Evolutionary conservation across 345 rosid species (phyloP), one percentile per base, ranked within the genome.

Genomic region (Dovyalis caffra): DNA sequence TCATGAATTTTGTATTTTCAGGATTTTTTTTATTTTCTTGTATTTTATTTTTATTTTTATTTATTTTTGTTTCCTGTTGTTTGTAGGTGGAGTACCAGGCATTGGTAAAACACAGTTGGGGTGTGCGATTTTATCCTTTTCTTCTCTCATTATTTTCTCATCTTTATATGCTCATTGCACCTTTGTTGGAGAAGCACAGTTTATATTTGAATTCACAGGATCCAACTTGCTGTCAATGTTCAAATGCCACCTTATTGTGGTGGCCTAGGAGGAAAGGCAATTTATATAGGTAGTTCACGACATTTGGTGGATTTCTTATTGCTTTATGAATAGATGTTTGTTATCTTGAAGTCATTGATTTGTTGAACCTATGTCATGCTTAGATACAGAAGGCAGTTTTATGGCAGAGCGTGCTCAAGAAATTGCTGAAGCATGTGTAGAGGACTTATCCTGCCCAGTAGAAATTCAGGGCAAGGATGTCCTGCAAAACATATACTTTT

Each of bases 91-190:
- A 51, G 69, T 90, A 25, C 99, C 99, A 0, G 97, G 98, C 58
- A 95, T 95, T 62, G 97, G 98, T 78, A 95, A 95, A 88, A 95
- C 99, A 37, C 99, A 95, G 84, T 74, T 95, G 67, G 99, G 98
- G 98, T 91, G 88, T 76, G 76, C 32, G 47, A 57, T 75, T 10
- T 58, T 79, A 20, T 69, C 70, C 65, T 81, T 51, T 80, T 56
- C 12, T 75, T 69, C 45, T 74, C 63, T 56, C 26, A 66, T 75
- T 28, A 35, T 33, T 70, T 29, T 65, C n/a, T 21, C 10, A 11
- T 66, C 20, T 49, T 25, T 47, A 25, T 9, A 18, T 23, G 21
- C 8, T 28, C 25, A n/a, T 31, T 23, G 47, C 21, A 3, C 62
- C 29, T 65, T 47, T 38, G 51, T 69, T 68, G 1, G 32, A 14